These are phyloP conservation scores for Chaetothyriales sp. DNA, from an alignment of 2,329 filamentous ascomycete species.

Conservation along the genomic window DNA sequence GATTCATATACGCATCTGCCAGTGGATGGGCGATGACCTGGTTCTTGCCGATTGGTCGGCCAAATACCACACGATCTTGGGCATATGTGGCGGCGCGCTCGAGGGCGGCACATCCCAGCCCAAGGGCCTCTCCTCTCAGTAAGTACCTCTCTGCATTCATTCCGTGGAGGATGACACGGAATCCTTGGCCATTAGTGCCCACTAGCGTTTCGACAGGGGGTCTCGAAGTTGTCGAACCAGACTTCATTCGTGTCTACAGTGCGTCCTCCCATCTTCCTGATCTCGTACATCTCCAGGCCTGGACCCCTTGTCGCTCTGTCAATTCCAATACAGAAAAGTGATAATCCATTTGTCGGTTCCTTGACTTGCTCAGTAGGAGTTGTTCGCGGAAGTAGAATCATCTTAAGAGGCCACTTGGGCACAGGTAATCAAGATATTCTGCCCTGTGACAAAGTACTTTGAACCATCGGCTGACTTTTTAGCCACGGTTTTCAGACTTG, in stretches of 20 bases:
- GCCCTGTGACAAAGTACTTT: slow-evolving; percentile 47
- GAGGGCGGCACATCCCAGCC: slow-evolving; percentile 61
- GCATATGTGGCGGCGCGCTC: slow-evolving; percentile 52
- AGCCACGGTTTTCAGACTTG: slow-evolving; percentile 55
- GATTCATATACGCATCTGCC: slow-evolving; percentile 50
- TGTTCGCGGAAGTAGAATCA: slow-evolving; percentile 70
- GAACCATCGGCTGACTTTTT: slow-evolving; percentile 40
- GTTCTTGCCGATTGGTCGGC: slow-evolving; percentile 51
- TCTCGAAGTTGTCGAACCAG: slow-evolving; percentile 66
- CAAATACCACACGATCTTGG: slow-evolving; percentile 51
- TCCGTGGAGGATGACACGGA: slow-evolving; percentile 63
- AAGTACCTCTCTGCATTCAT: slow-evolving; percentile 70
- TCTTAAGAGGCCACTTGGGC: slow-evolving; percentile 67
- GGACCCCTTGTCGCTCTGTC: slow-evolving; percentile 32
- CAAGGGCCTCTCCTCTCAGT: slow-evolving; percentile 64
- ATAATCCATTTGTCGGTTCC: slow-evolving; percentile 62
- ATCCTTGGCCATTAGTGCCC: slow-evolving; percentile 60
- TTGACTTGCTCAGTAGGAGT: slow-evolving; percentile 52
- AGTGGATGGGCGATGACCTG: slow-evolving; percentile 53
- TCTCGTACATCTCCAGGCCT: slow-evolving; percentile 55
- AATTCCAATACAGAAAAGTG: slow-evolving; percentile 68
- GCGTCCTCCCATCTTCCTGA: slow-evolving; percentile 74
- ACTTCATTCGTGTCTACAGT: slow-evolving; percentile 78
- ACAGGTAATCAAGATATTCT: slow-evolving; percentile 83
- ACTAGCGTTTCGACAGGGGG: slow-evolving; percentile 53